Evolutionary conservation across 23 red algal species (phyloP).

Genomic region (Gracilaria domingensis): DNA sequence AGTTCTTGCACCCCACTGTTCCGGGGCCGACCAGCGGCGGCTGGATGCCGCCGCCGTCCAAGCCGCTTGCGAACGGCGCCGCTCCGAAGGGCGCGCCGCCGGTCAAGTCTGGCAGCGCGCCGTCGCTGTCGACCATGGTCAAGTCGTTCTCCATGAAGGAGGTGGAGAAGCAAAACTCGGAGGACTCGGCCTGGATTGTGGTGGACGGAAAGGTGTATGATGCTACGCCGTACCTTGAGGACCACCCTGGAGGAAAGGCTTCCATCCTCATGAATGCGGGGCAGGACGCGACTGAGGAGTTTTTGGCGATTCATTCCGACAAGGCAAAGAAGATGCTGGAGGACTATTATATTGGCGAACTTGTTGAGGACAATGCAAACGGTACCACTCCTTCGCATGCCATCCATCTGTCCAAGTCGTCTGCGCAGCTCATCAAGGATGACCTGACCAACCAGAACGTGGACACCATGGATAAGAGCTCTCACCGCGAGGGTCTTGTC

Average conservation of each 20-base stretch:
- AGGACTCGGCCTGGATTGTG: constrained; percentile 93
- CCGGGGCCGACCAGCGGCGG: constrained; percentile 83
- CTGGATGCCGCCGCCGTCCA: constrained; percentile 83
- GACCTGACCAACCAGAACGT: constrained; percentile 66
- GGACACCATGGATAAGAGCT: constrained; percentile 1
- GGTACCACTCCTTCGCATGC: background rate
- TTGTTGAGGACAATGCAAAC: constrained; percentile 34
- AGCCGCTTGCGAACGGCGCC: constrained; percentile 35
- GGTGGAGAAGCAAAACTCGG: constrained; percentile 79
- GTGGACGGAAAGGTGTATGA: constrained; percentile 93
- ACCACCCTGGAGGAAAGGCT: constrained; percentile 94
- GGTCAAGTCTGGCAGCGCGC: constrained; percentile 49
- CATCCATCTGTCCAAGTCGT: constrained; percentile 75
- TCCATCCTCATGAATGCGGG: constrained; percentile 96
- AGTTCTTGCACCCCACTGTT: constrained; percentile 94
- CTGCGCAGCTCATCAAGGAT: constrained; percentile 78
- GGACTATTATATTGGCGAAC: constrained; percentile 91
- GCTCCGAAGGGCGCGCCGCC: constrained; percentile 20
- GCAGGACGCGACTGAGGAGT: constrained; percentile 87
- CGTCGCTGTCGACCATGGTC: constrained; percentile 64
- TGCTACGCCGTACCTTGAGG: constrained; percentile 90
- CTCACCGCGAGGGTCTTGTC: constrained; percentile 10
- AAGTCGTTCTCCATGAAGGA: constrained; percentile 81
- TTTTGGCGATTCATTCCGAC: constrained; percentile 91
- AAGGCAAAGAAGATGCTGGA: constrained; percentile 83